phyloP scores from a whole-genome alignment of 225 moss, liverwort and hornwort genomes.

The Marchantia paleacea region DNA sequence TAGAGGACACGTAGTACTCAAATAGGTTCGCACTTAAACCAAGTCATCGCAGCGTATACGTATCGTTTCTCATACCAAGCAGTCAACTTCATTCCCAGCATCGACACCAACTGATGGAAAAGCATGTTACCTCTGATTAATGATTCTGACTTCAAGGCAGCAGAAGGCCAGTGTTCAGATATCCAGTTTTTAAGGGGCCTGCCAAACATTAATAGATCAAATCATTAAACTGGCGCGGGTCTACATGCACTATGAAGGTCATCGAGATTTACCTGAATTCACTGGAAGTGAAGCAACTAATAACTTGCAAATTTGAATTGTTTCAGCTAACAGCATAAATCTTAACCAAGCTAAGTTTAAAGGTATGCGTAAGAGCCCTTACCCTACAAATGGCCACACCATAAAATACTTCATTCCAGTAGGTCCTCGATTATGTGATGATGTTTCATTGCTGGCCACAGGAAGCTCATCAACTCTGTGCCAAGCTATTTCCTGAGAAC shows the following conservation, averaged over 20 bases:
- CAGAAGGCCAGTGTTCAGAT: conserved; percentile 41
- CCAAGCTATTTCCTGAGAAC: conserved; percentile 82
- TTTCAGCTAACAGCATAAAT: not conserved
- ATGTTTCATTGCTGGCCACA: conserved; percentile 65
- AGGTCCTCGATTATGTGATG: conserved; percentile 85
- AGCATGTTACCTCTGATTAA: conserved; percentile 37
- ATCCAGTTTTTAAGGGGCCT: conserved; percentile 70
- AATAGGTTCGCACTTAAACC: conserved; percentile 7
- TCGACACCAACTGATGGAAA: not conserved
- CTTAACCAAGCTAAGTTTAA: too few species aligned
- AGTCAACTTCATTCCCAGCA: not conserved
- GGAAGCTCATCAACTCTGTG: conserved; percentile 93
- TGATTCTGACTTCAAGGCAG: conserved; percentile 33
- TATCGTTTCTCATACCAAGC: not conserved
- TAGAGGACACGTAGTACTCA: conserved; percentile 9
- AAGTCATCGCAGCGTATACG: too few species aligned
- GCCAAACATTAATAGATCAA: not conserved
- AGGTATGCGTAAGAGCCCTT: not conserved
- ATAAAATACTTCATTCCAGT: conserved; percentile 92
- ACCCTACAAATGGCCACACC: conserved; percentile 84
- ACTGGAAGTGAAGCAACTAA: too few species aligned
- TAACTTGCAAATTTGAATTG: too few species aligned
- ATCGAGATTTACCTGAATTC: too few species aligned
- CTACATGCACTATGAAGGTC: not conserved
- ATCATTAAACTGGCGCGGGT: not conserved